Conservation (phyloP, 768 basidiomycete genomes). For the Suillus occidentalis region DNA sequence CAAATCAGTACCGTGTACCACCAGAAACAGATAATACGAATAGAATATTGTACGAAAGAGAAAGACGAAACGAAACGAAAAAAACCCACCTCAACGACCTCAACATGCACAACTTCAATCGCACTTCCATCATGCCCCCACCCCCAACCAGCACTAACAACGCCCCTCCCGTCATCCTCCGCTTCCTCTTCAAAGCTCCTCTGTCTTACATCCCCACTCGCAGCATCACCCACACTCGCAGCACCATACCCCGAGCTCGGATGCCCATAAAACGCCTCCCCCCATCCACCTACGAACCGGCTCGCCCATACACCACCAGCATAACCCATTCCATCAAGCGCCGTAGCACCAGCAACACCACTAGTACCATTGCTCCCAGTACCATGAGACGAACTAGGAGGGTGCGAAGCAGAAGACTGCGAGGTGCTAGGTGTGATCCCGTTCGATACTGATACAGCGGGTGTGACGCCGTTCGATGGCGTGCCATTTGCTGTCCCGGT, state of each 20-base stretch:
- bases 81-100: conserved; percentile 61
- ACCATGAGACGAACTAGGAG: conserved; percentile 10
- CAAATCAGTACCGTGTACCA: not conserved
- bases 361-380: conserved; percentile 15
- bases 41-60: conserved; percentile 6
- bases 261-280: conserved; percentile 35
- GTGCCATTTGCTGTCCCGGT: conserved; percentile 22
- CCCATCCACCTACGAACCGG: conserved; percentile 45
- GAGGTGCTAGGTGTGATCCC: conserved; percentile 23
- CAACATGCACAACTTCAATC: conserved; percentile 65
- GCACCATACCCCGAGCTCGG: conserved; percentile 27
- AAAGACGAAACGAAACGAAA: conserved; percentile 7
- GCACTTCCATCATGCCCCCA: conserved; percentile 76
- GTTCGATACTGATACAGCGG: conserved; percentile 10
- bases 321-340: conserved; percentile 24
- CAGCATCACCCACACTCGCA: conserved; percentile 15
- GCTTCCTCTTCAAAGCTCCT: conserved; percentile 32
- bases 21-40: not conserved
- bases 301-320: conserved; percentile 34
- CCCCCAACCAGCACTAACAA: conserved; percentile 77
- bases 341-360: conserved; percentile 29
- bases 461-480: conserved; percentile 19
- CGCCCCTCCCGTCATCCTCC: conserved; percentile 58
- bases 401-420: conserved; percentile 18
- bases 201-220: conserved; percentile 21